phyloP scores from a whole-genome alignment of 345 rosid genomes.

The Pelargonium nanum region DNA sequence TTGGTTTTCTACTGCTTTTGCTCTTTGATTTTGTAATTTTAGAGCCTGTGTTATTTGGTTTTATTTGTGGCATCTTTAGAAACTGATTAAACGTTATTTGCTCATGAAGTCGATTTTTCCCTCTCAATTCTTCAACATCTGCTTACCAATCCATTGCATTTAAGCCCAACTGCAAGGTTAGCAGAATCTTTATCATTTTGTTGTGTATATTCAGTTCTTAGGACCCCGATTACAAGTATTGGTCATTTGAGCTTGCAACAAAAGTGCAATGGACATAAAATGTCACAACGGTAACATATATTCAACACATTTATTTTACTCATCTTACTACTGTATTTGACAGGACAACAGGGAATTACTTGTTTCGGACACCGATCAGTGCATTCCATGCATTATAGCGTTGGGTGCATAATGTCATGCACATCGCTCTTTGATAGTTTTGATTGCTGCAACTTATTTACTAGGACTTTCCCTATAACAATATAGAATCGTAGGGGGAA shows the following conservation, averaged over 20 bases:
- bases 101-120: neutral
- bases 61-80: neutral
- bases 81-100: neutral
- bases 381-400: neutral
- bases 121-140: conserved; percentile 74
- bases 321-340: neutral
- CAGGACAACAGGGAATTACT: neutral
- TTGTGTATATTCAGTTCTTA: conserved; percentile 57
- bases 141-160: conserved; percentile 58
- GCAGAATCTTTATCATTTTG: neutral
- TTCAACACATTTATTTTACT: neutral
- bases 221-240: conserved; percentile 52
- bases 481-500: too few relatives aligned
- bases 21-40: too few relatives aligned
- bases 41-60: too few relatives aligned
- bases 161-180: conserved; percentile 64
- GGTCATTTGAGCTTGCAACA: conserved; percentile 61
- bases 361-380: neutral
- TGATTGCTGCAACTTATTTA: neutral
- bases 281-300: conserved; percentile 52
- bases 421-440: neutral
- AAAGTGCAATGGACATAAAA: conserved; percentile 71
- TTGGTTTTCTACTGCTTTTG: neutral
- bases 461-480: neutral
- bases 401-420: neutral